Evolutionary conservation across 2,329 filamentous ascomycete genomes (phyloP).

Genomic region (Colletotrichum spaethianum): DNA sequence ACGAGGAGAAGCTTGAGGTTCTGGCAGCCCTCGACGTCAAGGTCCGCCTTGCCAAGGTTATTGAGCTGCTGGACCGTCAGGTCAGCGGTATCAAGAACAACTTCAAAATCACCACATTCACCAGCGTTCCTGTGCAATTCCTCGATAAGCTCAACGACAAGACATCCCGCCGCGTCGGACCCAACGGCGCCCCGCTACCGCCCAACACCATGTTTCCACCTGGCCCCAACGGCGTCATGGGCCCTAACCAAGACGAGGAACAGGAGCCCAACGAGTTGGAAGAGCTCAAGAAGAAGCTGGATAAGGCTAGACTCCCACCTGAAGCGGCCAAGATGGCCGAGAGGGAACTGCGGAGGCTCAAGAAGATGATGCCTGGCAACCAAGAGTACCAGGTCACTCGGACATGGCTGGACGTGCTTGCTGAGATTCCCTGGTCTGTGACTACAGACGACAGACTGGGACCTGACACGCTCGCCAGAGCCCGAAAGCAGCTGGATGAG

Average conservation of each 20-base stretch:
- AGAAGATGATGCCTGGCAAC: conserved; percentile 96
- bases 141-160: conserved; percentile 66
- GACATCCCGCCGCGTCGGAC: conserved; percentile 25
- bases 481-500: conserved; percentile 91
- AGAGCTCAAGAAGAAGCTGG: conserved; percentile 89
- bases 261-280: conserved; percentile 92
- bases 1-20: conserved; percentile 92
- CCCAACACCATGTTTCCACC: conserved; percentile 42
- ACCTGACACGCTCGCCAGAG: conserved; percentile 81
- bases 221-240: conserved; percentile 48
- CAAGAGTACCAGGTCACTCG: conserved; percentile 95
- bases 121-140: conserved; percentile 74
- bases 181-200: conserved; percentile 40
- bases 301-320: conserved; percentile 83
- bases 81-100: conserved; percentile 88
- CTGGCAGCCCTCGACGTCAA: conserved; percentile 86
- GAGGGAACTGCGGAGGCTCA: conserved; percentile 86
- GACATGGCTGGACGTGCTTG: conserved; percentile 93
- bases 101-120: conserved; percentile 86
- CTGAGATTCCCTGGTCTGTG: conserved; percentile 93
- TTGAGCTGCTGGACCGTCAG: conserved; percentile 87
- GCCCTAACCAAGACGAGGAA: conserved; percentile 72
- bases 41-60: conserved; percentile 83
- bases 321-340: conserved; percentile 94
- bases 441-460: conserved; percentile 90